phyloP scores from a whole-genome alignment of 805 yeast species.

The Sugiyamaella smithiae region DNA sequence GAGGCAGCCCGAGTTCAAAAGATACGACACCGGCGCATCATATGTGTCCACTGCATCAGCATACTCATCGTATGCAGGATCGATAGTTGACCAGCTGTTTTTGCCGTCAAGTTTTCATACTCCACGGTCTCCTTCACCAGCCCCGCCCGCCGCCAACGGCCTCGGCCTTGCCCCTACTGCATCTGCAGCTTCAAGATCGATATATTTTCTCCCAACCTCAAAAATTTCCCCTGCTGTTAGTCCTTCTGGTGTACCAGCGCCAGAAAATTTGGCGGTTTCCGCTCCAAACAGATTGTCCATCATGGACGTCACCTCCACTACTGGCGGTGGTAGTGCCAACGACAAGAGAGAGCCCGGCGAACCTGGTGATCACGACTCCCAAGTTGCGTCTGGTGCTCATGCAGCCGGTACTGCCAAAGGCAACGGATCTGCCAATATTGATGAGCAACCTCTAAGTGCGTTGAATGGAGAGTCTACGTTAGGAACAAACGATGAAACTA shows the following conservation, averaged over 20 bases:
- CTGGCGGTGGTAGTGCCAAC: neutral
- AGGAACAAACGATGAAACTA: neutral
- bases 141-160: constrained; percentile 3
- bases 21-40: constrained; percentile 12
- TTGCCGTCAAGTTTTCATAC: constrained; percentile 7
- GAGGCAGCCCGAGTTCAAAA: constrained; percentile 4
- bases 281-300: neutral
- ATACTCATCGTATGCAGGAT: constrained; percentile 11
- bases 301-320: neutral
- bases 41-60: constrained; percentile 10
- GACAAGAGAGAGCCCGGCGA: too few species aligned
- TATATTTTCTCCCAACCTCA: constrained; percentile 3
- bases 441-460: neutral
- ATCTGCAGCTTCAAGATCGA: constrained; percentile 7
- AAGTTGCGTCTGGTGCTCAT: neutral
- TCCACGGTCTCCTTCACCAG: constrained; percentile 3
- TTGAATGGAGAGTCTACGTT: neutral
- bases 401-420: neutral
- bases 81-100: constrained; percentile 15
- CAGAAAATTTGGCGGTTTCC: neutral
- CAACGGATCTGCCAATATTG: neutral
- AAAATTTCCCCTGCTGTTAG: constrained; percentile 7
- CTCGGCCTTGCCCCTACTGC: constrained; percentile 4
- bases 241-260: neutral
- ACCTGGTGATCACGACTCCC: neutral